Conservation (phyloP, 2,329 filamentous ascomycete species). For the Blastomyces gilchristii region DNA sequence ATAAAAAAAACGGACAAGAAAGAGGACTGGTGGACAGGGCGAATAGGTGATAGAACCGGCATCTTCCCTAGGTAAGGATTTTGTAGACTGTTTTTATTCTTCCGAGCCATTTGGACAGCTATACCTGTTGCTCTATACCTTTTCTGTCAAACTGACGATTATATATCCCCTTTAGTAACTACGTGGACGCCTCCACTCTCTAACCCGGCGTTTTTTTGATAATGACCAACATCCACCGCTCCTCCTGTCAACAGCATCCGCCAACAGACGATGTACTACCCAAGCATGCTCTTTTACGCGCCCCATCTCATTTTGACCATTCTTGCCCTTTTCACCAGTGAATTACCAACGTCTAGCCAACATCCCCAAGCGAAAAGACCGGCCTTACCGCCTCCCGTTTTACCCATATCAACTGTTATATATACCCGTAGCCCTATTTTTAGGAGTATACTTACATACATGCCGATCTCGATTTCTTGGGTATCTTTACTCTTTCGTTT, state of each 20-base stretch:
- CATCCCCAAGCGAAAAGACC: neutral
- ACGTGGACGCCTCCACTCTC: constrained; percentile 21
- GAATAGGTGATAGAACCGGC: constrained; percentile 71
- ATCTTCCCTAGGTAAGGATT: constrained; percentile 71
- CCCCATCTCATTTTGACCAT: neutral
- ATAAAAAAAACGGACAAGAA: constrained; percentile 88
- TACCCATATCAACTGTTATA: neutral
- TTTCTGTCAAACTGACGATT: constrained; percentile 12
- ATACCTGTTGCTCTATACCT: neutral
- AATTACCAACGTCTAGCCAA: neutral
- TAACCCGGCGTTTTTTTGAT: neutral
- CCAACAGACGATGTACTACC: neutral
- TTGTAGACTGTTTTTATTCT: too few species aligned
- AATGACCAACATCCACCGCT: neutral
- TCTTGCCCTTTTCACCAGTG: neutral
- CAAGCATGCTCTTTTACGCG: neutral
- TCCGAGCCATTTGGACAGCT: neutral
- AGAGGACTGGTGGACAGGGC: constrained; percentile 96
- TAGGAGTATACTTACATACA: neutral
- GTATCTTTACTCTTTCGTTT: neutral
- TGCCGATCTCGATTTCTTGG: neutral
- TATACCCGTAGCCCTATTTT: too few species aligned
- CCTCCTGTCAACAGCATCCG: neutral
- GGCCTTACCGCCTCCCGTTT: neutral
- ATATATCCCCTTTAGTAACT: constrained; percentile 23